A percentile compares a stretch with the other conserved stretches of the same genome.
Conservation (phyloP, 2,329 filamentous ascomycete genomes). For the Verticillium nonalfalfae region DNA sequence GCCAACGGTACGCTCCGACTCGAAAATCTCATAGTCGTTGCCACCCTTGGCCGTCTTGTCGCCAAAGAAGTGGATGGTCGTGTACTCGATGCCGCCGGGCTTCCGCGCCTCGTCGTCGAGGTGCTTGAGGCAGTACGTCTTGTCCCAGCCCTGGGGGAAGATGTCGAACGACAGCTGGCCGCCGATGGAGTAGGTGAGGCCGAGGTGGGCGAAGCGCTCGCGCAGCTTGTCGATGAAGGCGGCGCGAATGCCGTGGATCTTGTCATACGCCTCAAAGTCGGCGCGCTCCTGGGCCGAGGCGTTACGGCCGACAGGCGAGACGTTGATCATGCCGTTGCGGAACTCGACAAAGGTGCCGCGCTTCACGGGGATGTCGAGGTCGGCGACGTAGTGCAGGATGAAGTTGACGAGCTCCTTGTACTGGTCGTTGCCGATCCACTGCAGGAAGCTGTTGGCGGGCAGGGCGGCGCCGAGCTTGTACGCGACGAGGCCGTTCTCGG, state of each 20-base stretch:
- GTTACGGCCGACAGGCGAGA: conserved; percentile 80
- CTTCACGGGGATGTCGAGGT: conserved; percentile 79
- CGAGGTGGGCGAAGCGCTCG: conserved; percentile 76
- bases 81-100: conserved; percentile 68
- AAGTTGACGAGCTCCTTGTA: conserved; percentile 76
- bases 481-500: conserved; percentile 92
- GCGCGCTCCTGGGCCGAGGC: conserved; percentile 73
- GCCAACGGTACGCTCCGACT: conserved; percentile 73
- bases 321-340: conserved; percentile 87
- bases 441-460: conserved; percentile 78
- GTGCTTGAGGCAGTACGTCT: conserved; percentile 91
- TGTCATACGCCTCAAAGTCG: conserved; percentile 78
- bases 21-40: conserved; percentile 94
- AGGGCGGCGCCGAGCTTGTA: conserved; percentile 76
- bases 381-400: conserved; percentile 75
- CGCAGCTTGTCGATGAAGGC: conserved; percentile 71
- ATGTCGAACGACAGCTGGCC: conserved; percentile 98
- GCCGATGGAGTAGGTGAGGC: conserved; percentile 90
- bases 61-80: conserved; percentile 93
- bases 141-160: conserved; percentile 96
- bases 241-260: conserved; percentile 66
- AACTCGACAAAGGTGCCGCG: conserved; percentile 82
- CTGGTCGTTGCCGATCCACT: conserved; percentile 76
- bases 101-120: conserved; percentile 72
- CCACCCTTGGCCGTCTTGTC: conserved; percentile 90